Evolutionary conservation across 2,329 filamentous ascomycete genomes (phyloP).

Genomic region (Lecanicillium sp.): DNA sequence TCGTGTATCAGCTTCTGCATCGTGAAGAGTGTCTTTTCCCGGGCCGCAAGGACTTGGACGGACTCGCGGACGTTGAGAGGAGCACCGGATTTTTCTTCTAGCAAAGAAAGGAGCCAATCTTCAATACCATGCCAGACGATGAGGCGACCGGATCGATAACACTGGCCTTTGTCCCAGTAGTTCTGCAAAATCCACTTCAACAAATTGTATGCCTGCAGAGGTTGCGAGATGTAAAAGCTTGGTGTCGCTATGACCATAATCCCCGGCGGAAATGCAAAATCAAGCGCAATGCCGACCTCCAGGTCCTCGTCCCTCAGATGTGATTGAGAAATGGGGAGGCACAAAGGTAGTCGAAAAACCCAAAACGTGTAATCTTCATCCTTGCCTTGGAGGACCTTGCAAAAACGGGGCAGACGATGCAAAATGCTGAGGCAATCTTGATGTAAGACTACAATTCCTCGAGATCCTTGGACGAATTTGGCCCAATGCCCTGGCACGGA

Average conservation of each 20-base stretch:
- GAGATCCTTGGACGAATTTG: conserved; percentile 30
- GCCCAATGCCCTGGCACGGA: conserved; percentile 41
- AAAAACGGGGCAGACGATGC: conserved; percentile 34
- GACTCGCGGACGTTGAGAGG: background rate
- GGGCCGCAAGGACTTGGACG: background rate
- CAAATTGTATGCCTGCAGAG: conserved; percentile 27
- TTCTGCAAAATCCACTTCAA: conserved; percentile 30
- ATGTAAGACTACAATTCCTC: conserved; percentile 38
- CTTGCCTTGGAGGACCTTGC: conserved; percentile 25
- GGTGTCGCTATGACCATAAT: conserved; percentile 34
- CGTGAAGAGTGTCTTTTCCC: conserved; percentile 7
- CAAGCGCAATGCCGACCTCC: conserved; percentile 19
- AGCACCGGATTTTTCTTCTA: conserved; percentile 17
- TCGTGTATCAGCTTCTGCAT: background rate
- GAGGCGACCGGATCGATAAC: conserved; percentile 21
- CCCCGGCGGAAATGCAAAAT: conserved; percentile 27
- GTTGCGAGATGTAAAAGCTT: conserved; percentile 36
- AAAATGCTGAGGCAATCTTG: conserved; percentile 34
- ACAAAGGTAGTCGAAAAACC: conserved; percentile 27
- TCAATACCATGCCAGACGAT: conserved; percentile 25
- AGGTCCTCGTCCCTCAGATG: conserved; percentile 14
- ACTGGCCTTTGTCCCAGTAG: conserved; percentile 14
- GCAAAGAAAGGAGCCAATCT: conserved; percentile 26
- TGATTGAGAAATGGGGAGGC: background rate
- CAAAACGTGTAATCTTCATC: conserved; percentile 31